Percentiles rank a stretch among this genome's conserved stretches.
phyloP scores from a whole-genome alignment of 495 filamentous ascomycete genomes.

The Aspergillus leporis region DNA sequence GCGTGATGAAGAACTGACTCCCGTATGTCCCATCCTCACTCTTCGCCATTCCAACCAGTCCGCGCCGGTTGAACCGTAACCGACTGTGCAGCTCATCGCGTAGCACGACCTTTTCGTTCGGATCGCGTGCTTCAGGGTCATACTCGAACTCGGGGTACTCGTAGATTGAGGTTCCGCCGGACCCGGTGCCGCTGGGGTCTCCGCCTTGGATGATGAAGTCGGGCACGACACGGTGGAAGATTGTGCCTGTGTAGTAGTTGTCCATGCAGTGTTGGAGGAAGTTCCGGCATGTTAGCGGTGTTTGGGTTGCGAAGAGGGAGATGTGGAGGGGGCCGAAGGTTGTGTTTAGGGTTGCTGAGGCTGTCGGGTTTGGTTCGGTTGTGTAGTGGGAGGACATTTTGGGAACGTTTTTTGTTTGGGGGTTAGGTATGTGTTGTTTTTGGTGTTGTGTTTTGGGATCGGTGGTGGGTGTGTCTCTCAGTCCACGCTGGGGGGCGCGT shows the following conservation, averaged over 20 bases:
- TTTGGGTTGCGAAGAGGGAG: conserved; percentile 92
- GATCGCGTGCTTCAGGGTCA: conserved; percentile 60
- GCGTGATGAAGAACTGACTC: conserved; percentile 95
- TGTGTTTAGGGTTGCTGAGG: conserved; percentile 85
- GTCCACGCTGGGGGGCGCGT: not conserved
- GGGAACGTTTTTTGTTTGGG: not conserved
- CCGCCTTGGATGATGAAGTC: conserved; percentile 94
- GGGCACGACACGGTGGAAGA: conserved; percentile 90
- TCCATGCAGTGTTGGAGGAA: conserved; percentile 95
- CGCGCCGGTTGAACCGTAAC: conserved; percentile 88
- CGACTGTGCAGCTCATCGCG: conserved; percentile 90
- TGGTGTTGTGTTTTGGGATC: not conserved
- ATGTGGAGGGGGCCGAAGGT: conserved; percentile 84
- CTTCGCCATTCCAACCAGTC: conserved; percentile 87
- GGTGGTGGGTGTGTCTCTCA: not conserved
- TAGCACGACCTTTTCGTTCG: conserved; percentile 63
- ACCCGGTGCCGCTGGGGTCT: conserved; percentile 88
- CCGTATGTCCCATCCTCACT: conserved; percentile 73
- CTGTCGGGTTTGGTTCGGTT: conserved; percentile 89
- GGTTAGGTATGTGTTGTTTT: not conserved
- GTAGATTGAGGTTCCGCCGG: conserved; percentile 89
- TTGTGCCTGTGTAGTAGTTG: conserved; percentile 87
- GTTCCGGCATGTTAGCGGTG: conserved; percentile 86
- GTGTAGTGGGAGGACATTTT: conserved; percentile 87
- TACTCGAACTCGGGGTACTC: conserved; percentile 77